Evolutionary conservation across 73 alveolate species (phyloP).

Genomic region (Tetrahymena malaccensis): DNA sequence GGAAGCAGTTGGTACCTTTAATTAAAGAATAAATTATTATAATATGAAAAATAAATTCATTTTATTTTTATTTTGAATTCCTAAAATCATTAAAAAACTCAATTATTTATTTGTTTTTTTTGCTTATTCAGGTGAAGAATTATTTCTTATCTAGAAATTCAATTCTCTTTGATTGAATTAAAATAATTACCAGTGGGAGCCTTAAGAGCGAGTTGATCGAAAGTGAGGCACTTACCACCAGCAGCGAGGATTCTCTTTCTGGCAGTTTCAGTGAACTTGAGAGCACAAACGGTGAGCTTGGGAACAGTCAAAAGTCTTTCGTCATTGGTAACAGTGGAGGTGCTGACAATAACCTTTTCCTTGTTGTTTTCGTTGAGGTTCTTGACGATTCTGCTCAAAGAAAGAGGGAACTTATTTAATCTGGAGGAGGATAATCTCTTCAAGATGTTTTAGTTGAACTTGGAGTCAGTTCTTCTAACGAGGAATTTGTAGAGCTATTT

Average conservation of each 20-base stretch:
- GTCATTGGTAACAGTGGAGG: constrained; percentile 94
- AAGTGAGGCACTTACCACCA: constrained; percentile 91
- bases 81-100: constrained; percentile 6
- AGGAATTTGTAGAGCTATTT: constrained; percentile 84
- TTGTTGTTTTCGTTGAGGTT: constrained; percentile 48
- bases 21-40: background rate
- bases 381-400: constrained; percentile 79
- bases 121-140: too few species aligned
- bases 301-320: constrained; percentile 71
- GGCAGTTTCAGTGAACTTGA: constrained; percentile 92
- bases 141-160: too few species aligned
- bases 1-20: constrained; percentile 70
- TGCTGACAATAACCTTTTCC: constrained; percentile 64
- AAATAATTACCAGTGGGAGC: constrained; percentile 68
- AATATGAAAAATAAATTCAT: background rate
- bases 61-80: background rate
- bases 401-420: constrained; percentile 80
- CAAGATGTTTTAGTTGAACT: constrained; percentile 79
- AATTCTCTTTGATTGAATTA: too few species aligned
- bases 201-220: constrained; percentile 83
- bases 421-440: constrained; percentile 83
- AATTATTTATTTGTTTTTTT: background rate
- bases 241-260: constrained; percentile 92
- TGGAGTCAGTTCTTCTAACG: constrained; percentile 91
- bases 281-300: constrained; percentile 86